Evolutionary conservation across 2,329 filamentous ascomycete species (phyloP), one percentile per base, ranked within the genome.

Genomic region (Furcasterigmium sp.): DNA sequence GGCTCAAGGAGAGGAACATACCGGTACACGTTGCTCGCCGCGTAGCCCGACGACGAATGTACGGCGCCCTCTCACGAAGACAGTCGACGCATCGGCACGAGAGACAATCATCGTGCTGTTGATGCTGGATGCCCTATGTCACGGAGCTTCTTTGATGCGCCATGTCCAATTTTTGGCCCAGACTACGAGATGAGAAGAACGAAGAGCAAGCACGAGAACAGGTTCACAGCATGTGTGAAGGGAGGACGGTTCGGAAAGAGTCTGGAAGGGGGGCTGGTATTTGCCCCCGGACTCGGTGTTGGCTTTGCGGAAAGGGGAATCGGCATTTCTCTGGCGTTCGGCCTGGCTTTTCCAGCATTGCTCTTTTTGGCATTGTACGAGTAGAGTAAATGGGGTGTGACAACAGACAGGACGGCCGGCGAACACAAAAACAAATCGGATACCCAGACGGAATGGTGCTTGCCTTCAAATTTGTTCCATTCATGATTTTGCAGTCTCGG

Each of bases 1-100:
- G 51, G 51, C 50, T 53, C 50, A 52, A 53, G 50, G 54, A 51
- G 51, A 53, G 42, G 48, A 8, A 8, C 10, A 41, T 53, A 47
- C 45, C 47, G 51, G 46, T 50, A 51, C 54, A 57, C 54, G 46
- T 55, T 49, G 56, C 55, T 53, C 53, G 47, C 53, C 54, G 49
- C 49, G 54, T 60, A 46, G 53, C 51, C 51, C 52, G 49, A 53
- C 53, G 57, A 54, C 57, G 56, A 56, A 47, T 69, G 58, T 66
- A 65, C 61, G 67, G 57, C 57, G 65, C 57, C 57, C 60, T 57
- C 63, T 61, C 56, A 61, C 59, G 63, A 62, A 64, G 63, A 37
- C 47, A 46, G 36, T 39, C 46, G 25, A 38, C 23, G 23, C 23
- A 26, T 26, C 23, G 23, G 23, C 23, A 26, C 11, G 23, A 26